These are phyloP conservation scores for Osmanthus fragrans DNA, from an alignment of 257 asterid species.

Conservation along the genomic window DNA sequence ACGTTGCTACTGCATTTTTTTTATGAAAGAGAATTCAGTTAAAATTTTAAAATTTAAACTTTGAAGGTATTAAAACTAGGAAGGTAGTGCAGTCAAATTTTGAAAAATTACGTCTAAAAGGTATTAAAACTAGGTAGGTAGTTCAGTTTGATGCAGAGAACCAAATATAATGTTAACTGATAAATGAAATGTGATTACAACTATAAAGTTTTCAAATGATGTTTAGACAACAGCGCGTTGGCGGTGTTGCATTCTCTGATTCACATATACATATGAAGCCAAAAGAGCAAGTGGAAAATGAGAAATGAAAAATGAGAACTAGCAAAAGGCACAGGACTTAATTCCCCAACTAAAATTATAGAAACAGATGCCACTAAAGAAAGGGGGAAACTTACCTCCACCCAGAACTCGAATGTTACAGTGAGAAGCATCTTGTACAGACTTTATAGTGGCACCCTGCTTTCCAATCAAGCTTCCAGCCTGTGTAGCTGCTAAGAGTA, in stretches of 20 bases:
- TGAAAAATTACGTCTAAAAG: neutral
- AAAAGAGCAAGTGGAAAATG: neutral
- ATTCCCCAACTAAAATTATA: neutral
- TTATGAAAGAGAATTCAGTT: neutral
- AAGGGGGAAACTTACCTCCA: constrained; percentile 51
- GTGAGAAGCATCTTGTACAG: constrained; percentile 77
- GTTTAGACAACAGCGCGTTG: neutral
- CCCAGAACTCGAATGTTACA: constrained; percentile 81
- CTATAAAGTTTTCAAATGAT: neutral
- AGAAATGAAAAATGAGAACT: neutral
- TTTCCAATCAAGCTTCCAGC: constrained; percentile 95
- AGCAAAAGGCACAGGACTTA: neutral
- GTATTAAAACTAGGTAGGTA: neutral
- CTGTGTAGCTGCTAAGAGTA: constrained; percentile 89
- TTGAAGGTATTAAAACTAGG: neutral
- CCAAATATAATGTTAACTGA: neutral
- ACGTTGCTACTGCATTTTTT: neutral
- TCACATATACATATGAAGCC: neutral
- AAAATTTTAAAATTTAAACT: neutral
- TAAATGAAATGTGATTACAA: neutral
- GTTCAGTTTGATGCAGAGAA: neutral
- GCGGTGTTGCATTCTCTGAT: neutral
- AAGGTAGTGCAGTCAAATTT: neutral
- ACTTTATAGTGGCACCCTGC: constrained; percentile 91
- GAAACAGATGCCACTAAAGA: constrained; percentile 12